Evolutionary conservation across 208 protist genomes (phyloP), one percentile per base, ranked within the genome.

Genomic region (Phytomonas sp.): DNA sequence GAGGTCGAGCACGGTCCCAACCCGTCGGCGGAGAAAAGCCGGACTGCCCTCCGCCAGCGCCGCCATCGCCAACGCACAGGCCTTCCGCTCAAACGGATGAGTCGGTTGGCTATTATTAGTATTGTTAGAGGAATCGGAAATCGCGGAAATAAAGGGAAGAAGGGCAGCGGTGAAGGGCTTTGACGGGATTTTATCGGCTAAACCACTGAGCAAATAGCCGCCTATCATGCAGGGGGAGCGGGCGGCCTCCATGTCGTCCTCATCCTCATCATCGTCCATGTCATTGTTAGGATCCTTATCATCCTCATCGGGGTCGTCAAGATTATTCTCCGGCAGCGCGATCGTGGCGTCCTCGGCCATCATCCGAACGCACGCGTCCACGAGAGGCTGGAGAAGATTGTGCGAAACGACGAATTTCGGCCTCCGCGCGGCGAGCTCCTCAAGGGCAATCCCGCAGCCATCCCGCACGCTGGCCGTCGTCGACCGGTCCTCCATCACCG

Each of bases 291-390:
- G 34, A 3, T 37, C 5, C 34, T 37, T 8, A 37, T 37, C 71
- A n/a, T 74, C 76, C 36, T 80, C 77, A 26, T 77, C 72, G 31
- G 74, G 70, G 14, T 67, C 79, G 56, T 67, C 75, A 14, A 69
- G 68, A 10, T 68, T 70, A 11, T 80, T 73, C 26, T 83, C 81
- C 4, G 84, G 66, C 23, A 92, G 74, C 29, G 77, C 78, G 61
- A 94, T 92, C 26, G 80, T 87, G 67, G 77, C 77, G 65, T 91
- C 87, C 72, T 95, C 91, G 19, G 82, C 71, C 83, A 96, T 88
- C 11, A 94, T 69, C 33, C 66, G 72, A 40, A 92, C 52, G 56
- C 82, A 89, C 30, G 79, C 77, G 33, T 80, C 69, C 68, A 92
- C 76, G 12, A 94, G 72, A 0, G 77, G 82, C 59, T 82, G 74